Evolutionary conservation across 140 eudicot genomes (phyloP).

Genomic region (Stevia rebaudiana): DNA sequence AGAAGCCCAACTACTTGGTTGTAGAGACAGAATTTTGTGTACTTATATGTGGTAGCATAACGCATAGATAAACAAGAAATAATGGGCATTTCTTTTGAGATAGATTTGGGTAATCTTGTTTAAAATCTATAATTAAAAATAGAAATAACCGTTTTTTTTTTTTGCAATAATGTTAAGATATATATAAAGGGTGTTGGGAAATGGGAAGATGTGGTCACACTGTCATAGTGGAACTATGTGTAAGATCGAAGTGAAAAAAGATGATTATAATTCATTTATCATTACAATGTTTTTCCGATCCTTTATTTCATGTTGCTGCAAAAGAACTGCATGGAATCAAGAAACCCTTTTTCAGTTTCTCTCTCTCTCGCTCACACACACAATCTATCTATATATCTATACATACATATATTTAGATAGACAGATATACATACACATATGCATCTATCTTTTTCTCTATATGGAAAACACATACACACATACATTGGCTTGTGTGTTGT

Average conservation of each 20-base stretch:
- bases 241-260: slow-evolving; percentile 60
- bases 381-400: slow-evolving; percentile 16
- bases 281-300: slow-evolving; percentile 61
- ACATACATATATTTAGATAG: neutral
- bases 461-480: neutral
- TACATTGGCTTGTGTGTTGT: slow-evolving; percentile 23
- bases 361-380: too few relatives aligned
- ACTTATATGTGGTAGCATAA: slow-evolving; percentile 27
- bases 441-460: neutral
- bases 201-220: slow-evolving; percentile 45
- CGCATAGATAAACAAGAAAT: neutral
- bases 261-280: slow-evolving; percentile 78
- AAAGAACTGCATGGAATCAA: slow-evolving; percentile 40
- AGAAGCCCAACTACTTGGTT: slow-evolving; percentile 22
- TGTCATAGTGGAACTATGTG: slow-evolving; percentile 38
- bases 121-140: neutral
- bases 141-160: neutral
- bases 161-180: neutral
- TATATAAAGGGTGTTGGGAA: slow-evolving; percentile 16
- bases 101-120: slow-evolving; percentile 27
- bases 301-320: slow-evolving; percentile 38
- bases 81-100: slow-evolving; percentile 31
- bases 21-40: slow-evolving; percentile 33
- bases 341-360: slow-evolving; percentile 18
- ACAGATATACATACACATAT: neutral